Percentiles rank a stretch among this genome's conserved stretches.
phyloP scores from a whole-genome alignment of 2,329 filamentous ascomycete species.

The Phaeosphaeriaceae sp. region DNA sequence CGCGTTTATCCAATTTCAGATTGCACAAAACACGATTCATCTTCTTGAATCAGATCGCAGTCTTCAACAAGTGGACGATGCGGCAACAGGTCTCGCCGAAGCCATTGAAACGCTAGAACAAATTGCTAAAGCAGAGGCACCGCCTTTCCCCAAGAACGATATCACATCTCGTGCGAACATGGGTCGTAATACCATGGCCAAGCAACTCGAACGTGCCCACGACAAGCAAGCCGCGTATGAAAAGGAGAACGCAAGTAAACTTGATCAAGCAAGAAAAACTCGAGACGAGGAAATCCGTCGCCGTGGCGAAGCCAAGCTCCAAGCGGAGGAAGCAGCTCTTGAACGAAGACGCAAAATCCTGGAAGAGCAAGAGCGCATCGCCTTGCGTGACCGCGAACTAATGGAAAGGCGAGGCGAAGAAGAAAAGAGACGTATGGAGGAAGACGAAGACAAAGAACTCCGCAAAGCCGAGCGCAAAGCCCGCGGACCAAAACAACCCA shows the following conservation, averaged over 20 bases:
- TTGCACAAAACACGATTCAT: constrained; percentile 79
- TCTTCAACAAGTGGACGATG: constrained; percentile 79
- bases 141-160: constrained; percentile 89
- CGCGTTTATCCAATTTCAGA: constrained; percentile 94
- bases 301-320: constrained; percentile 77
- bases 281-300: constrained; percentile 80
- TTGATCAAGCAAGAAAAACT: constrained; percentile 78
- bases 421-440: constrained; percentile 68
- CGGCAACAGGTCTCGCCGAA: constrained; percentile 79
- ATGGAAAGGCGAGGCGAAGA: constrained; percentile 75
- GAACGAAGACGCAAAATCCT: constrained; percentile 80
- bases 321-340: constrained; percentile 70
- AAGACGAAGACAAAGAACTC: constrained; percentile 77
- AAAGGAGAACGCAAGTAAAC: constrained; percentile 86
- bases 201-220: constrained; percentile 85
- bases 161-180: constrained; percentile 96
- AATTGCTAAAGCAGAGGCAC: constrained; percentile 66
- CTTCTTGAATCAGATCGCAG: constrained; percentile 79
- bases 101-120: constrained; percentile 75
- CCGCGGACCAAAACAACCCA: constrained; percentile 53
- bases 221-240: constrained; percentile 90
- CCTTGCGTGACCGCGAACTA: constrained; percentile 73
- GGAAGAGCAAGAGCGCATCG: constrained; percentile 83
- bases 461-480: constrained; percentile 66
- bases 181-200: constrained; percentile 92